These are phyloP conservation scores for Heliophila coronopifolia DNA, from an alignment of 441 rosid species.

Conservation along the genomic window DNA sequence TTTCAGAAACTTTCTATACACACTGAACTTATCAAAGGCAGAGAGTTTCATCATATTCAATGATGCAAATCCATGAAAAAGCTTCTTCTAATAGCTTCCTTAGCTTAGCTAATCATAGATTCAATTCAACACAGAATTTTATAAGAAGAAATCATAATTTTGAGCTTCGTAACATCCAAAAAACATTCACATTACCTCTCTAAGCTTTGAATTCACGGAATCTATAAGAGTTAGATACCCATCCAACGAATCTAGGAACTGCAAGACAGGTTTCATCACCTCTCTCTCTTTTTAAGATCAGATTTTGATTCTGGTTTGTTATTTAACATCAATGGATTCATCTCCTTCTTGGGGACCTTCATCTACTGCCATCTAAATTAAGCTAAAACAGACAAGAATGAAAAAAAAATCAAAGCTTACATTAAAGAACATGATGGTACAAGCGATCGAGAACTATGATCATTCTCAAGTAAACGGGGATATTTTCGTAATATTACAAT, in stretches of 20 bases:
- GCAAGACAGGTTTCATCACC: conserved; percentile 42
- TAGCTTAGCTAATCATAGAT: not conserved
- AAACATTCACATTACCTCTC: conserved; percentile 44
- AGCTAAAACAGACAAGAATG: conserved; percentile 4
- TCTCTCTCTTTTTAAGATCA: conserved; percentile 6
- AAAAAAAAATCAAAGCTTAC: conserved; percentile 8
- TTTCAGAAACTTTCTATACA: not conserved
- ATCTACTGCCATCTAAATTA: conserved; percentile 31
- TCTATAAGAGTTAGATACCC: conserved; percentile 46
- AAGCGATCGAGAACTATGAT: not conserved
- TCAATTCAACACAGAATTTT: not conserved
- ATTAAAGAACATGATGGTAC: not conserved
- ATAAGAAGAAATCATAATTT: too few relatives aligned
- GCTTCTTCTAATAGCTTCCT: not conserved
- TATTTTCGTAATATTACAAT: not conserved
- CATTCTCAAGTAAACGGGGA: not conserved
- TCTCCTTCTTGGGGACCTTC: conserved; percentile 25
- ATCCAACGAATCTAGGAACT: conserved; percentile 74
- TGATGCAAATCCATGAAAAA: not conserved
- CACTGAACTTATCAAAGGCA: not conserved
- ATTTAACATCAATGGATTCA: conserved; percentile 8
- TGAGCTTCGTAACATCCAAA: not conserved
- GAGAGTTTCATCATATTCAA: not conserved
- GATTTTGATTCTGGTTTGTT: not conserved
- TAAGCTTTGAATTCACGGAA: conserved; percentile 56